Evolutionary conservation across 2,329 filamentous ascomycete genomes (phyloP), one percentile per base, ranked within the genome.

Genomic region (Aspergillus oerlinghausenensis): DNA sequence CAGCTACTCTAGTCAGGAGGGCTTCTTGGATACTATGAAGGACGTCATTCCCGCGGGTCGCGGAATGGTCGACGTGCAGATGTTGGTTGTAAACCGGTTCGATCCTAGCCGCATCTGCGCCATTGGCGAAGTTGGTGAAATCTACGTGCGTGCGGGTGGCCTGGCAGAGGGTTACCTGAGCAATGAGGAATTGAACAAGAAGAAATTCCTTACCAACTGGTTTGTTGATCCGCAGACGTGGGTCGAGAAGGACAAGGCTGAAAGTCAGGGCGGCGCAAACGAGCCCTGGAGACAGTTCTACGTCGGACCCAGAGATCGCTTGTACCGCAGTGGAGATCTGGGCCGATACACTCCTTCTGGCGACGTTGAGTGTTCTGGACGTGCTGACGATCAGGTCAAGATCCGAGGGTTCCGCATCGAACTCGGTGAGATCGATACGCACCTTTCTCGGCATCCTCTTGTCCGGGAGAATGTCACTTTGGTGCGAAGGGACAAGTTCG

Each of bases 331-430:
- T 42, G 94, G 93, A 26, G 93, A 97, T 71, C 77, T 99, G 3
- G 93, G 93, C 3, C 80, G 86, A 56, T 92, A 89, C 68, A 84
- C 85, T 52, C 79, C 82, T 2, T 81, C 85, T 48, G 90, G 89
- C 38, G 86, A 88, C 62, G 88, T 91, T 10, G 88, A 89, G 67
- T 89, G 86, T 68, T 87, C 88, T 9, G 93, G 93, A 23, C 83
- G 94, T 57, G 86, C 86, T 25, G 93, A 97, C 68, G 84, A 88
- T 63, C 93, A 97, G 71, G 90, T 97, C 77, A 99, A 97, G 80
- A 93, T 97, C 63, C 88, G 94, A 58, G 93, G 93, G 1, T 97
- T 97, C 81, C 84, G 93, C 59, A 96, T 99, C 64, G 94, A 99
- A 76, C 85, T 97, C 49, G 88, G 88, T 61, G 94, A 97, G 64